phyloP scores from a whole-genome alignment of 352 stramenopile species.

The Blastocystis sp. region DNA sequence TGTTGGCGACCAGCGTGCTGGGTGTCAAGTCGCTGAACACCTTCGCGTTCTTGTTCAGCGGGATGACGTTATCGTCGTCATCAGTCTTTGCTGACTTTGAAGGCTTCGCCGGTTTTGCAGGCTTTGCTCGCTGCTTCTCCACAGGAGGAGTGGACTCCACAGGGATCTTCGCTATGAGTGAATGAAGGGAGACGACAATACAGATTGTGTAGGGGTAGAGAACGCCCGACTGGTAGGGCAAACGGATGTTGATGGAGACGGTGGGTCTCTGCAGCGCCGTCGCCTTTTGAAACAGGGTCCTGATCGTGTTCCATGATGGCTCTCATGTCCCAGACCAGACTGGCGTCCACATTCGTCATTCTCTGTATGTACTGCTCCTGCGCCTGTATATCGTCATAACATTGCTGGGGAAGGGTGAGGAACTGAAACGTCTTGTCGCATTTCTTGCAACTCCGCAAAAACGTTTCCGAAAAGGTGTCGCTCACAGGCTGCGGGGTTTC shows the following conservation, averaged over 20 bases:
- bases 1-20: not conserved
- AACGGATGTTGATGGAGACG: not conserved
- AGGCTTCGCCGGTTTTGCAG: too few relatives aligned
- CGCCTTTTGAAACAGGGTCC: not conserved
- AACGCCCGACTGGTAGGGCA: not conserved
- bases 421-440: constrained; percentile 43
- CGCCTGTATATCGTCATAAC: not conserved
- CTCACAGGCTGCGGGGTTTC: not conserved
- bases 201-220: not conserved
- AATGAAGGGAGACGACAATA: too few relatives aligned
- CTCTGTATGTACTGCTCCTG: not conserved
- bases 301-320: not conserved
- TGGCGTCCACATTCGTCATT: too few relatives aligned
- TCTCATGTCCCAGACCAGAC: not conserved
- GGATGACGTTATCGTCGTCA: not conserved
- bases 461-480: constrained; percentile 1
- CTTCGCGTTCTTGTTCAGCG: not conserved
- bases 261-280: not conserved
- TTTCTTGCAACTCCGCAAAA: constrained; percentile 46
- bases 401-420: not conserved
- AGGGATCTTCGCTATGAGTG: too few relatives aligned
- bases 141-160: too few relatives aligned
- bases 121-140: too few relatives aligned
- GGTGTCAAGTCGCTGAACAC: not conserved
- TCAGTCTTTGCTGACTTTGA: not conserved